A percentile compares a stretch with the other conserved stretches of the same genome.
These are phyloP conservation scores for Pyracantha coccinea DNA, from an alignment of 331 rosid species.

Conservation along the genomic window DNA sequence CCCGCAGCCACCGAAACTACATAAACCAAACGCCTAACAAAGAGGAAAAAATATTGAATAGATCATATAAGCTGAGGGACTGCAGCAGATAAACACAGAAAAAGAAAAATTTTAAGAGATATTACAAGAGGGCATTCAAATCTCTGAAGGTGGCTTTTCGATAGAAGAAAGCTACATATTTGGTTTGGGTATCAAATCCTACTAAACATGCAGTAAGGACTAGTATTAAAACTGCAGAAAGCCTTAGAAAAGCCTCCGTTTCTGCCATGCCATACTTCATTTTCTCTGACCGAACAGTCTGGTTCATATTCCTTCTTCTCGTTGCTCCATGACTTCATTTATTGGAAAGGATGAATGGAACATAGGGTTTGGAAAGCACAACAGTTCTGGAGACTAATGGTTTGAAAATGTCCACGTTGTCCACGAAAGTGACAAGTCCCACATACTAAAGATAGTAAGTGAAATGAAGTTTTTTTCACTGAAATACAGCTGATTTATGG, in stretches of 20 bases:
- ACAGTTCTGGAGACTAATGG: neutral
- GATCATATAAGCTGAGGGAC: neutral
- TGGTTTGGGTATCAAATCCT: slow-evolving; percentile 50
- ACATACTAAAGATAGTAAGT: neutral
- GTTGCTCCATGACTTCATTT: neutral
- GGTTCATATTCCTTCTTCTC: neutral
- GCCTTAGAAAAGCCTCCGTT: slow-evolving; percentile 38
- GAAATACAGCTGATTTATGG: neutral
- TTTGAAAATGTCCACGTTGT: neutral
- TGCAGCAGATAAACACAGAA: neutral
- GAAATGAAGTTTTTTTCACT: too few species aligned
- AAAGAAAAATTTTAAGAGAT: neutral
- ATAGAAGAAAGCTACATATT: slow-evolving; percentile 14
- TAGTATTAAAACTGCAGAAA: slow-evolving; percentile 28
- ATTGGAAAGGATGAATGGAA: neutral
- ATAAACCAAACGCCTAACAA: slow-evolving; percentile 40
- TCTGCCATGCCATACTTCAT: slow-evolving; percentile 32
- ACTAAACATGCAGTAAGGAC: slow-evolving; percentile 46
- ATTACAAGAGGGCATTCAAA: slow-evolving; percentile 46
- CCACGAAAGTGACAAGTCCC: neutral
- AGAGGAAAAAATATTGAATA: neutral
- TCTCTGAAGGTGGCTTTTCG: slow-evolving; percentile 50
- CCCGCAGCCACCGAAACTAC: slow-evolving; percentile 54
- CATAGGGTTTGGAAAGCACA: neutral
- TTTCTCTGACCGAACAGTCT: neutral